Percentiles rank a stretch among this genome's conserved stretches.
Evolutionary conservation across 2,329 filamentous ascomycete species (phyloP).

Genomic region (Cladosporium phlei): DNA sequence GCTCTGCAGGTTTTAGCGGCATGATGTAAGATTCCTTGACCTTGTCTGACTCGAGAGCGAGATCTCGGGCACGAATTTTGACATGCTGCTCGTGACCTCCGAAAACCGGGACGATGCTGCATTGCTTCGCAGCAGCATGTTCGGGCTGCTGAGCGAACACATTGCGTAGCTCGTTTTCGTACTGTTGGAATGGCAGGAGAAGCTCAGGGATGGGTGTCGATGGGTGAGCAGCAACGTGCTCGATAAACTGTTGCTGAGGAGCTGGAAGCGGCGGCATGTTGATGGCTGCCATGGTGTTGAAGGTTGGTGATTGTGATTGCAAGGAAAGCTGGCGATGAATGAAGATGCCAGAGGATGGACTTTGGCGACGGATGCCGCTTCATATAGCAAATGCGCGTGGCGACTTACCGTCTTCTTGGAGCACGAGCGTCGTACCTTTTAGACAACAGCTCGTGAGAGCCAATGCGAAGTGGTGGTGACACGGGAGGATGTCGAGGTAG

Average conservation of each 20-base stretch:
- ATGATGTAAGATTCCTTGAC: slow-evolving; percentile 66
- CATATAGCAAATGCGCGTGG: background rate
- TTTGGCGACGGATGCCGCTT: background rate
- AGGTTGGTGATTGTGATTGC: background rate
- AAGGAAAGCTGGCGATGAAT: background rate
- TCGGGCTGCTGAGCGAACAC: slow-evolving; percentile 64
- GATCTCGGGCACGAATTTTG: slow-evolving; percentile 58
- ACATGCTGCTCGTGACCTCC: slow-evolving; percentile 49
- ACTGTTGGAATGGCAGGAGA: slow-evolving; percentile 61
- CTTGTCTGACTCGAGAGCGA: slow-evolving; percentile 53
- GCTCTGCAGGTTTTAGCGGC: slow-evolving; percentile 57
- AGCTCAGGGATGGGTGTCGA: slow-evolving; percentile 54
- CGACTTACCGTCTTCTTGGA: slow-evolving; percentile 1
- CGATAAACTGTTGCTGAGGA: slow-evolving; percentile 39
- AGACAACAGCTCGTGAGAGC: background rate
- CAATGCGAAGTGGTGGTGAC: background rate
- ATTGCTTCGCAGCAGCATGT: slow-evolving; percentile 53
- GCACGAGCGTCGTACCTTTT: background rate
- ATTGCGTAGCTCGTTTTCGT: slow-evolving; percentile 62
- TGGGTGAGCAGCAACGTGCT: slow-evolving; percentile 53
- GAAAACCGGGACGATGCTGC: slow-evolving; percentile 66
- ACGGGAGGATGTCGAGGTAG: background rate
- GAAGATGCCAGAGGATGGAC: background rate
- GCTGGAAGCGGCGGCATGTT: slow-evolving; percentile 35
- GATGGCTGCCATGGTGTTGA: slow-evolving; percentile 11